Conservation (phyloP, 306 rosid genomes). For the Amphicarpaea edgeworthii region DNA sequence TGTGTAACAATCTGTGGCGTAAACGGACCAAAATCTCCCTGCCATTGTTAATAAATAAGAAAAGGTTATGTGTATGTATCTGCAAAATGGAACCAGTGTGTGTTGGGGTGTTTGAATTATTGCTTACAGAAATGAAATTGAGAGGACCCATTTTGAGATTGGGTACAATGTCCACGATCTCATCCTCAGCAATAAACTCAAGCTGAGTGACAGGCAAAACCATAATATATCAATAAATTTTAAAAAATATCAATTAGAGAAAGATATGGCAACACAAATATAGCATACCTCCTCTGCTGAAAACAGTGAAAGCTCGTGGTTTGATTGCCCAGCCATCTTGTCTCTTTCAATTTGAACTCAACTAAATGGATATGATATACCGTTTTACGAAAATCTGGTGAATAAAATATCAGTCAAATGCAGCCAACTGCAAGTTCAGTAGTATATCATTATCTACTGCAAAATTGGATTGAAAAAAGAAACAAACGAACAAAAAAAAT, state of each 20-base stretch:
- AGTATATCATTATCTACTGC: background rate
- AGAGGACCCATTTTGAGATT: constrained; percentile 88
- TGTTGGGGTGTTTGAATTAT: background rate
- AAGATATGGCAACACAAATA: background rate
- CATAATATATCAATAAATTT: constrained; percentile 17
- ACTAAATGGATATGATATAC: constrained; percentile 6
- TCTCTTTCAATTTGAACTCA: constrained; percentile 24
- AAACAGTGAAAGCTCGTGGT: constrained; percentile 53
- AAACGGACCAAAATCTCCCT: constrained; percentile 98
- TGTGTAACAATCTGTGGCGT: constrained; percentile 74
- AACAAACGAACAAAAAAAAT: background rate
- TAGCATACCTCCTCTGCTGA: constrained; percentile 56
- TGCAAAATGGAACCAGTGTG: background rate
- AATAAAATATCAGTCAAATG: background rate
- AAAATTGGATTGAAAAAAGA: background rate
- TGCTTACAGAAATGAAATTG: constrained; percentile 71
- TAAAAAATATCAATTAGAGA: background rate
- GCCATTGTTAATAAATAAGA: constrained; percentile 39
- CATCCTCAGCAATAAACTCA: constrained; percentile 91
- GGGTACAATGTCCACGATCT: constrained; percentile 75
- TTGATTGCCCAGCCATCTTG: constrained; percentile 59
- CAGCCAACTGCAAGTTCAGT: constrained; percentile 7
- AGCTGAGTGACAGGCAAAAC: constrained; percentile 56
- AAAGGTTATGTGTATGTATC: background rate
- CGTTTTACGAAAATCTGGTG: constrained; percentile 23